Evolutionary conservation across 2,329 filamentous ascomycete species (phyloP).

Genomic region (Akanthomyces uredinophilus): DNA sequence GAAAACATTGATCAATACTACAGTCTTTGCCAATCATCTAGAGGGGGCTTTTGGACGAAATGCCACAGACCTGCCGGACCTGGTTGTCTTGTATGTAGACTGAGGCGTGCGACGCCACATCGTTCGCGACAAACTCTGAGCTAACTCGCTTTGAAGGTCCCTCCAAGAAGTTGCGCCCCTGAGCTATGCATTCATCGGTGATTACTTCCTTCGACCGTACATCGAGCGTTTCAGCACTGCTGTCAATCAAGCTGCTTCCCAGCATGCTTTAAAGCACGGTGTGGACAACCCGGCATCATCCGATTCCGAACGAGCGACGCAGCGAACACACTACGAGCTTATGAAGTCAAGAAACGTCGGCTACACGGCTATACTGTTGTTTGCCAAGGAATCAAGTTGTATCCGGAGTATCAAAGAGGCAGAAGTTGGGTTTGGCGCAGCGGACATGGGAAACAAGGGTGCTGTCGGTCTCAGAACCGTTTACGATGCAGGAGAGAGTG

Average conservation of each 20-base stretch:
- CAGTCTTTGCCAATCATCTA: slow-evolving; percentile 67
- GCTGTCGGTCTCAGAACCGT: slow-evolving; percentile 74
- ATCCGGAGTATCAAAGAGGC: slow-evolving; percentile 68
- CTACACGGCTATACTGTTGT: slow-evolving; percentile 86
- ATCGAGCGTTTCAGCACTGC: slow-evolving; percentile 66
- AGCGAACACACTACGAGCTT: slow-evolving; percentile 55
- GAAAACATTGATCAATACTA: slow-evolving; percentile 62
- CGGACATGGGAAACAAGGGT: slow-evolving; percentile 93
- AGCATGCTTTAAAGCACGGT: slow-evolving; percentile 23
- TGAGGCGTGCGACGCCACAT: not conserved
- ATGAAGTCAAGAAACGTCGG: slow-evolving; percentile 71
- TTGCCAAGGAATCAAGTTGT: slow-evolving; percentile 59
- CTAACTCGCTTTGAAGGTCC: slow-evolving; percentile 45
- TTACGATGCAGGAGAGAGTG: slow-evolving; percentile 37
- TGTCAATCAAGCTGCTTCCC: slow-evolving; percentile 61
- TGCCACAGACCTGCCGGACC: slow-evolving; percentile 42
- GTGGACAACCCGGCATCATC: slow-evolving; percentile 14
- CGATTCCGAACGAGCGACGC: slow-evolving; percentile 15
- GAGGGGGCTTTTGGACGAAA: slow-evolving; percentile 52
- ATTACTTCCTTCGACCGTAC: slow-evolving; percentile 72
- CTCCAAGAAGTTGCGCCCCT: slow-evolving; percentile 90
- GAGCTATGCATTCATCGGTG: slow-evolving; percentile 77
- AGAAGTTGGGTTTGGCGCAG: slow-evolving; percentile 76
- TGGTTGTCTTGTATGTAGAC: slow-evolving; percentile 52
- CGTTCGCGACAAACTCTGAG: not conserved